Evolutionary conservation across 1,139 yeast genomes (phyloP).

Genomic region (Yarrowia galli): DNA sequence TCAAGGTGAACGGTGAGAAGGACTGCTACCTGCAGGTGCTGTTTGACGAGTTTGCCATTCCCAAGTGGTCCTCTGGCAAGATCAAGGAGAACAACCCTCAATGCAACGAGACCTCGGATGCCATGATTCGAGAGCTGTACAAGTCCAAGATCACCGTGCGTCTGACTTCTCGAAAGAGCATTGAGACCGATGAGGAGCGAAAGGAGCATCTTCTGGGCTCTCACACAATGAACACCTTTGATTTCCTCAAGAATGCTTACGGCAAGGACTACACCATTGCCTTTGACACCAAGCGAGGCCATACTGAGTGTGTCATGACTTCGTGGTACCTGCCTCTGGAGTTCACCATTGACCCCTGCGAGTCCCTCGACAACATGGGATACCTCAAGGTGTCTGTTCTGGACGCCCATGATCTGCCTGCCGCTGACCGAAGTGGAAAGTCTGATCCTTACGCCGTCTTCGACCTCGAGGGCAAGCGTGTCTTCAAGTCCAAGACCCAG

Average conservation of each 20-base stretch:
- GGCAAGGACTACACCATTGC: constrained; percentile 63
- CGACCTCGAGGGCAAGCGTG: constrained; percentile 66
- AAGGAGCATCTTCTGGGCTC: constrained; percentile 59
- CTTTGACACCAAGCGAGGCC: constrained; percentile 55
- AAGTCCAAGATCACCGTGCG: constrained; percentile 72
- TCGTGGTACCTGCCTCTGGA: constrained; percentile 81
- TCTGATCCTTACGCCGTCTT: constrained; percentile 89
- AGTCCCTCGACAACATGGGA: constrained; percentile 80
- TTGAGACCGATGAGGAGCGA: constrained; percentile 58
- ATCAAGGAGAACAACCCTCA: constrained; percentile 53
- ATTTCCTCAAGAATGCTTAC: constrained; percentile 71
- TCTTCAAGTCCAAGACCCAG: constrained; percentile 75
- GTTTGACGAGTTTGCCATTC: constrained; percentile 75
- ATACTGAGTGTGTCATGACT: constrained; percentile 60
- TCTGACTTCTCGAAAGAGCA: constrained; percentile 60
- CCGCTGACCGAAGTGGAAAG: constrained; percentile 89
- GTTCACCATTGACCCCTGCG: constrained; percentile 71
- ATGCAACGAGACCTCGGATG: constrained; percentile 73
- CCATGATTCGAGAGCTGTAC: constrained; percentile 74
- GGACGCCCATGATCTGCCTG: constrained; percentile 71
- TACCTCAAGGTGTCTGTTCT: constrained; percentile 66
- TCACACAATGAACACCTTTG: constrained; percentile 69
- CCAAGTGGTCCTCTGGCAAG: constrained; percentile 63
- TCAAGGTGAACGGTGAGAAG: constrained; percentile 56
- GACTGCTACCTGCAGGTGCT: constrained; percentile 72